phyloP scores from a whole-genome alignment of 2,329 filamentous ascomycete species.

The Phaeosphaeriaceae sp. region DNA sequence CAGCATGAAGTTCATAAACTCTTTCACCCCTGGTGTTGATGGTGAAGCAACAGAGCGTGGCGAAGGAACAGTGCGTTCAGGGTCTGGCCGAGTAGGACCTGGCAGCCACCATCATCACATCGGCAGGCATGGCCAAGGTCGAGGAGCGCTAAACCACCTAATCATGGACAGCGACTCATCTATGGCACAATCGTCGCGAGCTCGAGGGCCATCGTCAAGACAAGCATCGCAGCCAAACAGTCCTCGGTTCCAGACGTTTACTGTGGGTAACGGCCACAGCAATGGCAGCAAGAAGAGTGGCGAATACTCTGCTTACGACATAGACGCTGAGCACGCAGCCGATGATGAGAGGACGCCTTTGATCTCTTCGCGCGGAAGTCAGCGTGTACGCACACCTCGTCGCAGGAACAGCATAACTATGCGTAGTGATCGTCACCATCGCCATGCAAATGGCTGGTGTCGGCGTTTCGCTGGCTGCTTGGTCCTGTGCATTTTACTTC shows the following conservation, averaged over 20 bases:
- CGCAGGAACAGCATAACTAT: constrained; percentile 64
- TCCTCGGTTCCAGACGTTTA: constrained; percentile 61
- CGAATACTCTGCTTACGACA: constrained; percentile 74
- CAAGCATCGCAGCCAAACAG: constrained; percentile 73
- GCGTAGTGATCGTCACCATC: constrained; percentile 75
- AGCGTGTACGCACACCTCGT: constrained; percentile 57
- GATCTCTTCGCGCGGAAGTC: constrained; percentile 69
- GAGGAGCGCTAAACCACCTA: constrained; percentile 74
- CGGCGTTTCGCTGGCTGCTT: constrained; percentile 85
- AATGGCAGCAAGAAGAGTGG: constrained; percentile 62
- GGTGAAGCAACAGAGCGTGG: constrained; percentile 47
- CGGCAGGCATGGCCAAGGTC: constrained; percentile 76
- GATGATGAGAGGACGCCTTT: constrained; percentile 90
- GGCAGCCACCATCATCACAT: constrained; percentile 83
- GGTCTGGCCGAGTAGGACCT: constrained; percentile 56
- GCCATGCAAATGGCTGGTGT: constrained; percentile 60
- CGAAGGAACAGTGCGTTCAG: constrained; percentile 47
- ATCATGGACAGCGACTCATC: constrained; percentile 62
- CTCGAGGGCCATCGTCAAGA: constrained; percentile 65
- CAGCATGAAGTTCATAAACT: constrained; percentile 92
- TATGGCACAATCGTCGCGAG: constrained; percentile 74
- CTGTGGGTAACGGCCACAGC: constrained; percentile 44
- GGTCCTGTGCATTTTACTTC: constrained; percentile 79
- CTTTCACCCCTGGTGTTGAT: constrained; percentile 69
- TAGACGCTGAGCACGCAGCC: constrained; percentile 79